Conservation (phyloP, 129 eudicot genomes). For the Flaveria linearis region DNA sequence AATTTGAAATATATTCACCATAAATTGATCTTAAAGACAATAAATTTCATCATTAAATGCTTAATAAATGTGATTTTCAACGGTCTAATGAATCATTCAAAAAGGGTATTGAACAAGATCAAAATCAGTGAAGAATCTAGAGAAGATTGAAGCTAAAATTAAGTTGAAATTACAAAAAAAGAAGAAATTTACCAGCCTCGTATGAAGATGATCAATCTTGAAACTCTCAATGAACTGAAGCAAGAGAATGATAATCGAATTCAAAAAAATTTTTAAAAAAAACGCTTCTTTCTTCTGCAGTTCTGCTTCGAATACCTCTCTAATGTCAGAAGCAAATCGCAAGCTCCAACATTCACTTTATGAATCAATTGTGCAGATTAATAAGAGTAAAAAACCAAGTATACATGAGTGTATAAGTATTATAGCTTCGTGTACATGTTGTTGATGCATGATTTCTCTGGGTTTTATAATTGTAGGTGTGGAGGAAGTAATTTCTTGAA, state of each 20-base stretch:
- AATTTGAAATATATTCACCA: slow-evolving; percentile 3
- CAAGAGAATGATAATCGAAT: slow-evolving; percentile 33
- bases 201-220: slow-evolving; percentile 30
- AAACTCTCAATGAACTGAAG: slow-evolving; percentile 33
- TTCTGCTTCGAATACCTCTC: slow-evolving; percentile 32
- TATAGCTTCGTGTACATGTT: not conserved
- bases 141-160: not conserved
- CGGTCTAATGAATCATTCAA: slow-evolving; percentile 13
- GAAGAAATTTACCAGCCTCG: slow-evolving; percentile 13
- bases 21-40: slow-evolving; percentile 27
- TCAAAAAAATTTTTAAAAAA: slow-evolving; percentile 42
- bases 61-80: not conserved
- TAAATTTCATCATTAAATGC: slow-evolving; percentile 16
- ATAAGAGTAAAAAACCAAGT: not conserved
- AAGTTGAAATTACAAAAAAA: not conserved
- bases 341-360: slow-evolving; percentile 43
- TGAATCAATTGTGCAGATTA: slow-evolving; percentile 21
- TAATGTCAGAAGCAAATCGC: slow-evolving; percentile 50
- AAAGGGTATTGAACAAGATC: slow-evolving; percentile 8
- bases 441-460: not conserved
- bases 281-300: slow-evolving; percentile 29
- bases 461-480: not conserved
- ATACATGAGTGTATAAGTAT: not conserved
- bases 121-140: slow-evolving; percentile 21
- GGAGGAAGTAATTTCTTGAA: slow-evolving; percentile 13